Percentiles rank a stretch among this genome's conserved stretches.
These are phyloP conservation scores for Dichotomopilus funicola DNA, from an alignment of 2,329 filamentous ascomycete genomes.

Conservation along the genomic window DNA sequence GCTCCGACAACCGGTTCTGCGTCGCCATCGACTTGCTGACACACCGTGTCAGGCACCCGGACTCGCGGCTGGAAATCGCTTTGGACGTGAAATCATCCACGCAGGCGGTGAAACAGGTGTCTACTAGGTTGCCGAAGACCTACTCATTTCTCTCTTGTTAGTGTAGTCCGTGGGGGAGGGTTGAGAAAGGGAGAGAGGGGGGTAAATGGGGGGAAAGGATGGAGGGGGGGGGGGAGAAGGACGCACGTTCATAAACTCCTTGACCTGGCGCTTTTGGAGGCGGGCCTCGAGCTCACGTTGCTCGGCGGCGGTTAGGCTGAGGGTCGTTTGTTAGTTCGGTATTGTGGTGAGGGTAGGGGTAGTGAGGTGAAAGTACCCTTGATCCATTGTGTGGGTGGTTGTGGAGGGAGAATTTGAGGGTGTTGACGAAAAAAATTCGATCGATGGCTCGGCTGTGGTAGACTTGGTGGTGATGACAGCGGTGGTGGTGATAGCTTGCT, in stretches of 20 bases:
- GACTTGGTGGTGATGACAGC: background rate
- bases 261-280: constrained; percentile 97
- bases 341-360: background rate
- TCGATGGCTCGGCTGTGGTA: background rate
- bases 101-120: constrained; percentile 93
- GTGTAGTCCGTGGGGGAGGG: constrained; percentile 9
- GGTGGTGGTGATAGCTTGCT: constrained; percentile 3
- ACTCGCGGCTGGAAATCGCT: constrained; percentile 79
- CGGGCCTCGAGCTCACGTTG: constrained; percentile 89
- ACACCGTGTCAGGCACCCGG: constrained; percentile 87
- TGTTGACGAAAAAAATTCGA: too few species aligned
- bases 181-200: too few species aligned
- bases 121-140: constrained; percentile 63
- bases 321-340: background rate
- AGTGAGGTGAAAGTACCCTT: background rate
- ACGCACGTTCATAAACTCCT: constrained; percentile 94
- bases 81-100: constrained; percentile 99
- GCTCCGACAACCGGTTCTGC: constrained; percentile 81
- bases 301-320: constrained; percentile 65
- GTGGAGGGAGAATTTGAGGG: too few species aligned
- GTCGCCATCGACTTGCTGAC: constrained; percentile 95
- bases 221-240: background rate
- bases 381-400: background rate
- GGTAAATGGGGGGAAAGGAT: background rate
- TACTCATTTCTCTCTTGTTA: too few species aligned